Conservation (phyloP, 352 stramenopile species). For the Pythium inflatum region DNA sequence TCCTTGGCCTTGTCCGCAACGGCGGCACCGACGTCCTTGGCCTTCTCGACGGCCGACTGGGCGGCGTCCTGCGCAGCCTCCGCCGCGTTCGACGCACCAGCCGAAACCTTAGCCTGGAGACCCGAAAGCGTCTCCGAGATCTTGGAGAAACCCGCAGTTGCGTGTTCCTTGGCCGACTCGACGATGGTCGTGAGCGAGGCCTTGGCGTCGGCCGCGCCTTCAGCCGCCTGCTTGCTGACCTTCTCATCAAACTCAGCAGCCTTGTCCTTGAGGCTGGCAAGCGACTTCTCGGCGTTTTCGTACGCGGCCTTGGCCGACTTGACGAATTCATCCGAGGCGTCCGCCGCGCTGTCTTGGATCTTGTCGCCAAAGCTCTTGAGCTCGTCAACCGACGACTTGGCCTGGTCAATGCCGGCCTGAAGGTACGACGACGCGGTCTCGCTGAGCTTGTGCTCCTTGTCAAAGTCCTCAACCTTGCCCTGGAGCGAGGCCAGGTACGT, state of each 20-base stretch:
- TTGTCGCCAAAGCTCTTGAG: conserved; percentile 59
- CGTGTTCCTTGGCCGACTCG: conserved; percentile 51
- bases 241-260: conserved; percentile 63
- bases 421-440: conserved; percentile 73
- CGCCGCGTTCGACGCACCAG: conserved; percentile 24
- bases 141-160: conserved; percentile 56
- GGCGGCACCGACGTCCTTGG: conserved; percentile 56
- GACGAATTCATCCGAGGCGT: conserved; percentile 49
- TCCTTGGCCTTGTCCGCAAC: conserved; percentile 51
- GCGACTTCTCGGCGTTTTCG: conserved; percentile 30
- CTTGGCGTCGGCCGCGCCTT: conserved; percentile 47
- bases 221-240: conserved; percentile 26
- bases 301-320: conserved; percentile 59
- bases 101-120: conserved; percentile 35
- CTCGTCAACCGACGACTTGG: conserved; percentile 69
- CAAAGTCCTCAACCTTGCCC: conserved; percentile 48
- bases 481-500: conserved; percentile 57
- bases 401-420: conserved; percentile 61
- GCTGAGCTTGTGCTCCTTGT: conserved; percentile 66
- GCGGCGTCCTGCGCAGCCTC: conserved; percentile 11
- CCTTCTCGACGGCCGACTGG: conserved; percentile 37
- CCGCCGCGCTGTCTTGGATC: conserved; percentile 59
- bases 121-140: conserved; percentile 57
- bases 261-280: conserved; percentile 51
- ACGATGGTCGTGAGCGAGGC: conserved; percentile 54